Conservation (phyloP, 306 rosid genomes). For the Inga leiocalycina region DNA sequence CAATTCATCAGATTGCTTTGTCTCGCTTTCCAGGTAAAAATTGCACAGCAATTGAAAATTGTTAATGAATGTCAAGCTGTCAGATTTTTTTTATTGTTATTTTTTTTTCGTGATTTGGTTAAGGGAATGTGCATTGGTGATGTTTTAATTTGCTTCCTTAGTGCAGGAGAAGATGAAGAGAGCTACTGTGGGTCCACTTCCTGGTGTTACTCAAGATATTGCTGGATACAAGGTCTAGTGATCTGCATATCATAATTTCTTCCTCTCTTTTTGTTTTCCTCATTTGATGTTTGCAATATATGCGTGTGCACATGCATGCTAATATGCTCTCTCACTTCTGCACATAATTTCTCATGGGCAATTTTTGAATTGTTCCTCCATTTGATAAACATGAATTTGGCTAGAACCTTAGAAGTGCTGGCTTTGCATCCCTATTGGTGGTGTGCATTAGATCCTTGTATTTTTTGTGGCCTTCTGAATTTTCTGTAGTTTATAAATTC, state of each 20-base stretch:
- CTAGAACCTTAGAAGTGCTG: background rate
- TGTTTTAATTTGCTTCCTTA: constrained; percentile 43
- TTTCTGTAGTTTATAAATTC: background rate
- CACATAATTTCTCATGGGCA: background rate
- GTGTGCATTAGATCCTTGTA: background rate
- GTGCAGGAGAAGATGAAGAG: constrained; percentile 87
- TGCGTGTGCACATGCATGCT: background rate
- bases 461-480: background rate
- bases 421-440: background rate
- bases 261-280: background rate
- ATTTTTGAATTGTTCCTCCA: background rate
- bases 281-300: background rate
- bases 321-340: background rate
- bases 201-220: constrained; percentile 95
- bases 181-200: constrained; percentile 89
- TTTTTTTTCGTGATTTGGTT: background rate
- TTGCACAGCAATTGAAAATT: background rate
- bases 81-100: background rate
- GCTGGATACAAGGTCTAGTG: constrained; percentile 80
- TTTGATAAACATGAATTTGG: background rate
- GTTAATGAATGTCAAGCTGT: background rate
- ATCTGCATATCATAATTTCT: background rate
- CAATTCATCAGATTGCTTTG: constrained; percentile 77
- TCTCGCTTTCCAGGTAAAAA: constrained; percentile 71
- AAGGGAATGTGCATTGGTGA: constrained; percentile 24